Percentiles rank a stretch among this genome's conserved stretches.
phyloP scores from a whole-genome alignment of 2,329 filamentous ascomycete genomes.

The Arthrobotrys megalospora region DNA sequence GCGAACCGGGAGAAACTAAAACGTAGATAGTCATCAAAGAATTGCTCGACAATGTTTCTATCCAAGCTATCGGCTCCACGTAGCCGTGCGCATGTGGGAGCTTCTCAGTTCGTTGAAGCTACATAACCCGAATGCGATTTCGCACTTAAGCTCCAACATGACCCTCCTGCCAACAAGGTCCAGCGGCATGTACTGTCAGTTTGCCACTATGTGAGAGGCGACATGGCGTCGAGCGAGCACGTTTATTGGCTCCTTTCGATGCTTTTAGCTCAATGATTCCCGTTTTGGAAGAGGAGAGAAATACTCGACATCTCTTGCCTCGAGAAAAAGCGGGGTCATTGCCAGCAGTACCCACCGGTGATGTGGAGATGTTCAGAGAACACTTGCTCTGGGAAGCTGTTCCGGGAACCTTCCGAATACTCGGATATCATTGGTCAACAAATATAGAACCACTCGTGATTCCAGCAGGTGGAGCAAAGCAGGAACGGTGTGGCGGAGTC shows the following conservation, averaged over 20 bases:
- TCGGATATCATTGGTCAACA: constrained; percentile 43
- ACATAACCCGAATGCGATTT: constrained; percentile 21
- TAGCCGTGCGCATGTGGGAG: constrained; percentile 34
- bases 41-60: constrained; percentile 7
- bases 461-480: constrained; percentile 41
- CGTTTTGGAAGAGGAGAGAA: constrained; percentile 17
- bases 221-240: constrained; percentile 8
- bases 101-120: constrained; percentile 15
- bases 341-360: constrained; percentile 5
- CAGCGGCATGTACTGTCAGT: constrained; percentile 17
- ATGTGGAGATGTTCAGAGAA: constrained; percentile 7
- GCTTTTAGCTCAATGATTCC: constrained; percentile 21
- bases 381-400: neutral
- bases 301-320: constrained; percentile 26
- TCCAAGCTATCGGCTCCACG: constrained; percentile 30
- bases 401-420: constrained; percentile 12
- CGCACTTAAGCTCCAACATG: constrained; percentile 3
- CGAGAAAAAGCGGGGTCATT: constrained; percentile 27
- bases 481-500: constrained; percentile 61
- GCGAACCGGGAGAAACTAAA: neutral
- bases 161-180: constrained; percentile 11
- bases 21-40: neutral
- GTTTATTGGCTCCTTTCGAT: constrained; percentile 26
- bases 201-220: constrained; percentile 33
- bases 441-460: constrained; percentile 59